Evolutionary conservation across 306 rosid genomes (phyloP), one percentile per base, ranked within the genome.

Genomic region (Glycyrrhiza uralensis): DNA sequence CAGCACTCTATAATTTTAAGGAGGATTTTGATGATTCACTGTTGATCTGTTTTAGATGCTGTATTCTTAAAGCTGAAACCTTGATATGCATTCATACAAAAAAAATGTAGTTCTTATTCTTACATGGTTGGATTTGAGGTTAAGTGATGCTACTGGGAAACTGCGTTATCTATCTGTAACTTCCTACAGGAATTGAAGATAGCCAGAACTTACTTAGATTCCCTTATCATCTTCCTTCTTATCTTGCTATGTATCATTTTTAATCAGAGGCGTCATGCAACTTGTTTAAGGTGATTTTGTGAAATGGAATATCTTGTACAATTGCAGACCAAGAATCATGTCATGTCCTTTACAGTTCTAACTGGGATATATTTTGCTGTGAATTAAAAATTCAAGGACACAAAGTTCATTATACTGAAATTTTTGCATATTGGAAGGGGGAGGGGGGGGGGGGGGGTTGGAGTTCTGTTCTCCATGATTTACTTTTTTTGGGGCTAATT

Each of bases 151-250:
- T 64, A 14, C 2, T 61, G 11, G 52, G 17, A 85, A 61, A 24
- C 87, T 83, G 82, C 72, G 76, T 79, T 81, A 70, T 58, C 71
- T 49, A 46, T 72, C 51, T 44, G 26, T 7, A 28, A 58, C 54
- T 26, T 57, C 24, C 20, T 49, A 4, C 13, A 13, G 44, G 44
- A 32, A 41, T 75, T 62, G 64, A 68, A 51, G 74, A 52, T 75
- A 35, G 13, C 54, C 45, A 11, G 33, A 49, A 47, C 14, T 46
- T 15, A 22, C 70, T 76, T 24, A 59, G 47, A 59, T 28, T 26
- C 44, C 3, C 10, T 56, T 72, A n/a, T 45, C 56, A 57, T 66
- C 57, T 24, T 33, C 6, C 32, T 38, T 14, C 24, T 19, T 41
- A 8, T 32, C 22, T 58, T 67, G 38, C 38, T 35, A 2, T 29